Conservation (phyloP, 768 basidiomycete species). For the Boletus edulis region DNA sequence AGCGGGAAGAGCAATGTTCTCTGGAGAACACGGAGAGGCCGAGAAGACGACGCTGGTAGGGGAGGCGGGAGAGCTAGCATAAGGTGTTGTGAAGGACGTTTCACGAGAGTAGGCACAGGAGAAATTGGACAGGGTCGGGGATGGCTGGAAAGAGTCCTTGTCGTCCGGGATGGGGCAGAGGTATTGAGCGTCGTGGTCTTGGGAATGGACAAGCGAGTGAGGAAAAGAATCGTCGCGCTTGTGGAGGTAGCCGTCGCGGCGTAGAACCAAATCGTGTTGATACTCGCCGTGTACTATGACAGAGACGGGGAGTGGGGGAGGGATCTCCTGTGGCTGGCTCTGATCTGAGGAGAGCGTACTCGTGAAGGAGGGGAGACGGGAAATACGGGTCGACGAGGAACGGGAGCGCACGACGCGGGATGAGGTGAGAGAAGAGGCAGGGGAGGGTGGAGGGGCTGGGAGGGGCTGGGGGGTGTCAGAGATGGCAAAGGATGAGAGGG, state of each 20-base stretch:
- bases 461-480: constrained; percentile 14
- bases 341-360: constrained; percentile 34
- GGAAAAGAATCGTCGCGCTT: constrained; percentile 15
- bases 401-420: constrained; percentile 29
- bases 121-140: constrained; percentile 29
- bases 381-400: constrained; percentile 30
- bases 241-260: constrained; percentile 12
- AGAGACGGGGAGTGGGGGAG: constrained; percentile 27
- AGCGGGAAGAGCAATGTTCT: constrained; percentile 25
- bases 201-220: background rate
- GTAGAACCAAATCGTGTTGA: constrained; percentile 25
- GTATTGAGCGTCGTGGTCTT: constrained; percentile 19
- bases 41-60: constrained; percentile 21
- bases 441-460: constrained; percentile 27
- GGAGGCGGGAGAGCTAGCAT: constrained; percentile 21
- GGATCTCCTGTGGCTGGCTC: constrained; percentile 25
- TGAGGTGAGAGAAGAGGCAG: constrained; percentile 26
- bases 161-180: constrained; percentile 19
- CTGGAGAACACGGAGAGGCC: constrained; percentile 15
- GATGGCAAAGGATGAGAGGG: background rate
- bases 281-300: constrained; percentile 29
- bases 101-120: constrained; percentile 27
- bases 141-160: constrained; percentile 25
- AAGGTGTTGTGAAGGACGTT: constrained; percentile 24
- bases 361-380: constrained; percentile 32